Percentiles rank a stretch among this genome's conserved stretches.
Conservation (phyloP, 2,329 filamentous ascomycete genomes). For the Berkeleyomyces rouxiae region DNA sequence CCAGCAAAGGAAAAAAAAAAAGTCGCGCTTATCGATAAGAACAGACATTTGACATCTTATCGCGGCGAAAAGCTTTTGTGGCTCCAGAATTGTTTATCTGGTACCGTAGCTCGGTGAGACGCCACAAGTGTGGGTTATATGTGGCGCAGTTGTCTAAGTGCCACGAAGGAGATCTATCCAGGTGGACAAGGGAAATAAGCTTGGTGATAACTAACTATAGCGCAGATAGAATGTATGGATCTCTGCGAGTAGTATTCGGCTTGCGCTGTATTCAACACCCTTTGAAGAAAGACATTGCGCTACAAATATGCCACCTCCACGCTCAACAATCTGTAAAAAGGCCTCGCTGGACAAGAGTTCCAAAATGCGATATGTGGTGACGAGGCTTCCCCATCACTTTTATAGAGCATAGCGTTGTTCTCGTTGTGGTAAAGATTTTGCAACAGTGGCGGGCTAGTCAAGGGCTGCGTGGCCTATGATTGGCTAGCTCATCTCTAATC, state of each 20-base stretch:
- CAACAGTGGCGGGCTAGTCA: background rate
- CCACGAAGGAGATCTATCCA: background rate
- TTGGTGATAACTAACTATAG: too few species aligned
- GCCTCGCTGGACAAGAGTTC: too few species aligned
- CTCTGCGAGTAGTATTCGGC: too few species aligned
- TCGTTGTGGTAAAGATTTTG: background rate
- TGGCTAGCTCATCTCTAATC: background rate
- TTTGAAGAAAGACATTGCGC: too few species aligned
- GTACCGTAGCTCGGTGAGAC: background rate
- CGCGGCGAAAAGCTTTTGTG: background rate
- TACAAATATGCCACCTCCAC: too few species aligned
- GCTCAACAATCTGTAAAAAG: too few species aligned
- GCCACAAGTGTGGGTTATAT: background rate
- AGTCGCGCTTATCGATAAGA: conserved; percentile 6
- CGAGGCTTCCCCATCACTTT: too few species aligned
- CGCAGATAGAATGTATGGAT: too few species aligned
- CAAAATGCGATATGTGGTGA: background rate
- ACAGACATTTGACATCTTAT: background rate
- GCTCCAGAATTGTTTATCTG: background rate
- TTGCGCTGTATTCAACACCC: too few species aligned
- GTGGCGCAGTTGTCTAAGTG: background rate
- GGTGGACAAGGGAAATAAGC: background rate
- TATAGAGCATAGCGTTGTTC: background rate
- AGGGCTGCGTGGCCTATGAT: background rate
- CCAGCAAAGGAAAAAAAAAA: background rate